phyloP scores from a whole-genome alignment of 305 asterid genomes.

The Fraxinus sp. region DNA sequence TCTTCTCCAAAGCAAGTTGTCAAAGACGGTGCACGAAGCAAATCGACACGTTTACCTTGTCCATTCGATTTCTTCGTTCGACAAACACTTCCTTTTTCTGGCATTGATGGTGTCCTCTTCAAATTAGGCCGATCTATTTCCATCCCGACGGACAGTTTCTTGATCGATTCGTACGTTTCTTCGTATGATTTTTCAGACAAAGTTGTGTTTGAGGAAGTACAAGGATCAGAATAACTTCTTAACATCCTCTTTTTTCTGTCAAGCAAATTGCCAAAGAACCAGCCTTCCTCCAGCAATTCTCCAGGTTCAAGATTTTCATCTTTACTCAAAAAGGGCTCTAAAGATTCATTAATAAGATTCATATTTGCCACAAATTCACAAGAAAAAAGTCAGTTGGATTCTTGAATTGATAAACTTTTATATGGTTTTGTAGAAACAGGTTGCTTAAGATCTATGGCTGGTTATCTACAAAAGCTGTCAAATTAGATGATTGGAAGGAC shows the following conservation, averaged over 20 bases:
- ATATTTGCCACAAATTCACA: not conserved
- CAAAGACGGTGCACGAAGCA: conserved; percentile 10
- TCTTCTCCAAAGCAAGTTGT: not conserved
- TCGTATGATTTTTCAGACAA: conserved; percentile 31
- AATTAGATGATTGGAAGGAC: conserved; percentile 27
- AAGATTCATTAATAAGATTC: conserved; percentile 16
- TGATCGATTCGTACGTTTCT: conserved; percentile 36
- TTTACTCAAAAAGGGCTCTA: not conserved
- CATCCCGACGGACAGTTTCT: conserved; percentile 14
- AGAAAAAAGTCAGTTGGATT: not conserved
- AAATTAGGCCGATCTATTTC: conserved; percentile 1
- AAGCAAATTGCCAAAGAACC: conserved; percentile 48
- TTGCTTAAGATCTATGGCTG: not conserved
- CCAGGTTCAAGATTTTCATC: conserved; percentile 33
- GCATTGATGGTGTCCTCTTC: conserved; percentile 40
- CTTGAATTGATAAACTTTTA: not conserved
- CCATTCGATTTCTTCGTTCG: not conserved
- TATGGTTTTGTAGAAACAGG: conserved; percentile 11
- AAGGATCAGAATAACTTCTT: conserved; percentile 44
- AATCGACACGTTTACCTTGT: not conserved
- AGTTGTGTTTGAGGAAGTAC: conserved; percentile 24
- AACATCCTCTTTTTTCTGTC: conserved; percentile 36
- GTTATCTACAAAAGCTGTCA: conserved; percentile 22
- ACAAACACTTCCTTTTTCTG: conserved; percentile 6
- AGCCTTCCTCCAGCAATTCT: conserved; percentile 38